A percentile compares a stretch with the other conserved stretches of the same genome.
phyloP scores from a whole-genome alignment of 106 monocot species.

The Dendrobium huoshanense region DNA sequence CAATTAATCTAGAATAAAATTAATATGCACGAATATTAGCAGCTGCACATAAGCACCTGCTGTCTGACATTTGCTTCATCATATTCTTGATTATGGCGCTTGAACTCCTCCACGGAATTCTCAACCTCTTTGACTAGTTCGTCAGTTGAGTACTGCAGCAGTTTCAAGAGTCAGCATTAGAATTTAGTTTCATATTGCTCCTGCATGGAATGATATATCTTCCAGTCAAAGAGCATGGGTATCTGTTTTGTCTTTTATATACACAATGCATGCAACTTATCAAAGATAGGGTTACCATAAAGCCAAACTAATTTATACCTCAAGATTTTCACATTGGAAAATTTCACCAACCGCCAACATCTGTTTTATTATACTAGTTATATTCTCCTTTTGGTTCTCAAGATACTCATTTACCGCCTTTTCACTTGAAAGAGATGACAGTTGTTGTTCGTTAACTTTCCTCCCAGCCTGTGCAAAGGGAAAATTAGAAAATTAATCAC shows the following conservation, averaged over 20 bases:
- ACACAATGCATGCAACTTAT: neutral
- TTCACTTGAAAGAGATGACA: slow-evolving; percentile 79
- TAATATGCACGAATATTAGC: neutral
- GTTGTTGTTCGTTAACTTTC: slow-evolving; percentile 60
- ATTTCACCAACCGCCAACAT: slow-evolving; percentile 88
- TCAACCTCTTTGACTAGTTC: slow-evolving; percentile 83
- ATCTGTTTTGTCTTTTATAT: neutral
- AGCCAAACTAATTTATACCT: slow-evolving; percentile 31
- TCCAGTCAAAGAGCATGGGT: no score
- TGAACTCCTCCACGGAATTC: slow-evolving; percentile 80
- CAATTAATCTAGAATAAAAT: neutral
- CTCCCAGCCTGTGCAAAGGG: slow-evolving; percentile 41
- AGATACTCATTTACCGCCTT: slow-evolving; percentile 67
- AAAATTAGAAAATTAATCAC: slow-evolving; percentile 16
- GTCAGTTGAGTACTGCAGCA: slow-evolving; percentile 60
- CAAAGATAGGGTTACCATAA: neutral
- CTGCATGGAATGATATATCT: neutral
- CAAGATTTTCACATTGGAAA: slow-evolving; percentile 79
- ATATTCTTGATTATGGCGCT: slow-evolving; percentile 88
- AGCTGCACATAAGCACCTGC: slow-evolving; percentile 41
- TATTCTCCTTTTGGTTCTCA: slow-evolving; percentile 62
- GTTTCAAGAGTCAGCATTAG: slow-evolving; percentile 5
- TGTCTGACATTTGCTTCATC: slow-evolving; percentile 73
- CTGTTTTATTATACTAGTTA: slow-evolving; percentile 74
- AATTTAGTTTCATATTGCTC: neutral